Conservation (phyloP, 1,139 yeast genomes). For the Nakaseomyces glabratus region DNA sequence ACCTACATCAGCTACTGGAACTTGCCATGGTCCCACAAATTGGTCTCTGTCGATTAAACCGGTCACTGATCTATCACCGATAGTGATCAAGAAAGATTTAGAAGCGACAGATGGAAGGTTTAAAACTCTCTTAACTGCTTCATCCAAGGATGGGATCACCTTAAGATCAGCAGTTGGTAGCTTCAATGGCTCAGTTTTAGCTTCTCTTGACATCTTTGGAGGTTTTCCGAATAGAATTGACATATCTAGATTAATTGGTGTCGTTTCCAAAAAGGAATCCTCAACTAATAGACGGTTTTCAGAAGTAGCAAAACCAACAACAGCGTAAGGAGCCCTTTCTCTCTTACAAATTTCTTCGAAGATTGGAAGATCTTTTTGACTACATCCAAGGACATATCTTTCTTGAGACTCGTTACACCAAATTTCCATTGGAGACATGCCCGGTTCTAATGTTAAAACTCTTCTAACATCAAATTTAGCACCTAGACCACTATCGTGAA, state of each 20-base stretch:
- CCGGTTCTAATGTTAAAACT: conserved; percentile 85
- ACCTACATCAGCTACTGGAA: conserved; percentile 98
- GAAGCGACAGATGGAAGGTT: conserved; percentile 93
- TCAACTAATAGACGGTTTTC: conserved; percentile 77
- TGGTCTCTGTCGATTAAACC: conserved; percentile 97
- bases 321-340: conserved; percentile 94
- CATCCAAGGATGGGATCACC: conserved; percentile 38
- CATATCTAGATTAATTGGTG: conserved; percentile 96
- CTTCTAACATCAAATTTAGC: conserved; percentile 89
- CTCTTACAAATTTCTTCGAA: conserved; percentile 80
- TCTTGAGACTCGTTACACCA: conserved; percentile 99
- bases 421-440: conserved; percentile 99
- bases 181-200: conserved; percentile 52
- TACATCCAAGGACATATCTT: conserved; percentile 89
- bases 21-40: conserved; percentile 99
- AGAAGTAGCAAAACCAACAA: conserved; percentile 87
- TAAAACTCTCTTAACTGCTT: conserved; percentile 74
- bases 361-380: conserved; percentile 62
- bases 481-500: conserved; percentile 93
- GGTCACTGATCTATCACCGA: conserved; percentile 94
- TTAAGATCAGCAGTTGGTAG: conserved; percentile 43
- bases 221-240: conserved; percentile 94
- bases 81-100: conserved; percentile 87
- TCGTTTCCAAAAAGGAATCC: conserved; percentile 63
- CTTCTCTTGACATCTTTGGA: conserved; percentile 85